Evolutionary conservation across 2,329 filamentous ascomycete genomes (phyloP).

Genomic region (Gyromitra esculenta): DNA sequence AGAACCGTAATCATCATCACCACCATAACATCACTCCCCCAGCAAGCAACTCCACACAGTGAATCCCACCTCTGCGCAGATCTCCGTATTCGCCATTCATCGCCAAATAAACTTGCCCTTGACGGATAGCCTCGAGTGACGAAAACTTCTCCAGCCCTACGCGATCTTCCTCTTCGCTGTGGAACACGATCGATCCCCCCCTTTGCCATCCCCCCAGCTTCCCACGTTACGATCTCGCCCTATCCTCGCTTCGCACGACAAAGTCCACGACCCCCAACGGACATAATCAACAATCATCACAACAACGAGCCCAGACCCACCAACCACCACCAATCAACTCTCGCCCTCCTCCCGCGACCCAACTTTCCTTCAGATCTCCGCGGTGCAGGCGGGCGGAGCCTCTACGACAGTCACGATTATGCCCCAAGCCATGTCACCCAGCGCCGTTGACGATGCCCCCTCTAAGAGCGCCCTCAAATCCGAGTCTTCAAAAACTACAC

Average conservation of each 20-base stretch:
- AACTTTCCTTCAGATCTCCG: neutral
- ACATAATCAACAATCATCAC: neutral
- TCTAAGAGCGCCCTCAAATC: slow-evolving; percentile 31
- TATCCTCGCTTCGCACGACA: slow-evolving; percentile 5
- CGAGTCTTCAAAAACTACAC: slow-evolving; percentile 22
- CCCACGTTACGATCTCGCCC: neutral
- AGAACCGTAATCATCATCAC: neutral
- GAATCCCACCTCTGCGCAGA: neutral
- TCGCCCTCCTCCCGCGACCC: neutral
- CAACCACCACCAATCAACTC: neutral
- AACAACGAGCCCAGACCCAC: neutral
- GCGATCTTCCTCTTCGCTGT: slow-evolving; percentile 2
- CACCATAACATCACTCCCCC: neutral
- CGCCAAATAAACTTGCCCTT: neutral
- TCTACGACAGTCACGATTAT: slow-evolving; percentile 5
- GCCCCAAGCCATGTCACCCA: slow-evolving; percentile 49
- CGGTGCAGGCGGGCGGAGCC: slow-evolving; percentile 7
- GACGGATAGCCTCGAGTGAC: neutral
- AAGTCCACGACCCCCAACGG: neutral
- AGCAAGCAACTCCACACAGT: neutral
- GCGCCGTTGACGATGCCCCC: slow-evolving; percentile 20
- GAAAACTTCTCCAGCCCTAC: neutral
- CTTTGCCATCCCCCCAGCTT: neutral
- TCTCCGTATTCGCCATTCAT: neutral
- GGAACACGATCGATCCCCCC: neutral